Evolutionary conservation across 1,139 yeast genomes (phyloP).

Genomic region (Scheffersomyces titani): DNA sequence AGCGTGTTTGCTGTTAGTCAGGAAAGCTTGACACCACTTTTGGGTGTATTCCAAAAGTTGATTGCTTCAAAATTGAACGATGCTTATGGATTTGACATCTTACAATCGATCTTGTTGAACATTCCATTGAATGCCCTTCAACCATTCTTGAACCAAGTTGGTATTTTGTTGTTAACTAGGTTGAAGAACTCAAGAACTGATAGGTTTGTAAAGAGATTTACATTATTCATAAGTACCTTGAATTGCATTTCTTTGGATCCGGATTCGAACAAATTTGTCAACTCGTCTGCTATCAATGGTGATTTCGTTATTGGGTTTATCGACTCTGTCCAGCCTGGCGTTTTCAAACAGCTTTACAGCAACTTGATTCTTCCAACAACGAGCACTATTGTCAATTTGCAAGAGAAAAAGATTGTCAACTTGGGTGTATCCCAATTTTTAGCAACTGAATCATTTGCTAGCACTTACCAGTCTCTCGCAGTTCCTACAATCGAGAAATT

Average conservation of each 20-base stretch:
- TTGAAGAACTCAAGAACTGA: conserved; percentile 82
- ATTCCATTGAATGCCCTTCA: conserved; percentile 53
- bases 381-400: conserved; percentile 61
- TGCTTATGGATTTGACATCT: conserved; percentile 76
- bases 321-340: conserved; percentile 63
- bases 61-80: conserved; percentile 85
- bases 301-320: conserved; percentile 56
- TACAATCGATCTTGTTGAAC: conserved; percentile 65
- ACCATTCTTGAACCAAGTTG: conserved; percentile 70
- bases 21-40: conserved; percentile 67
- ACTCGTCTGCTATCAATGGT: conserved; percentile 34
- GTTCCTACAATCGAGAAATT: conserved; percentile 55
- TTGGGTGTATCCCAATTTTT: conserved; percentile 70
- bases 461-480: conserved; percentile 42
- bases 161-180: conserved; percentile 74
- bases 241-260: conserved; percentile 38
- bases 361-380: conserved; percentile 71
- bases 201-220: conserved; percentile 71
- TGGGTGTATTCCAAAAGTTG: conserved; percentile 96
- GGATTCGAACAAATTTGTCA: conserved; percentile 11
- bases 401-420: conserved; percentile 74
- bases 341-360: conserved; percentile 64
- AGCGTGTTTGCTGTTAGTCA: conserved; percentile 41
- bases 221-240: conserved; percentile 62
- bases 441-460: conserved; percentile 10